Conservation (phyloP, 2,329 filamentous ascomycete genomes). For the Xenosphaeropsis pyriputrescens region DNA sequence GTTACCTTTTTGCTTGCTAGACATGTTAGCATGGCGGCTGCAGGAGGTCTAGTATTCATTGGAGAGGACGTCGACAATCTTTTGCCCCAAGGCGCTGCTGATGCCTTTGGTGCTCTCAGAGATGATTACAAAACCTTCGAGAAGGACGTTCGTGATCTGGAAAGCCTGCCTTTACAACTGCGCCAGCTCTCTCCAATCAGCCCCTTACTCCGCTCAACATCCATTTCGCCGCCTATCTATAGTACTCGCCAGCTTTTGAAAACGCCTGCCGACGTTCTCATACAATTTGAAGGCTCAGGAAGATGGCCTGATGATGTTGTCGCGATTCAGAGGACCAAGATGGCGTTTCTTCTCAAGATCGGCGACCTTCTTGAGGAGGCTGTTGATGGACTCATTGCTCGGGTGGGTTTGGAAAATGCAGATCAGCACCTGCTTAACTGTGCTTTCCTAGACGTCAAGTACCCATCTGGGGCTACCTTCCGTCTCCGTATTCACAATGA, state of each 20-base stretch:
- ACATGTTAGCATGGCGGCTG: conserved; percentile 47
- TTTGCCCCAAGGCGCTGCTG: conserved; percentile 21
- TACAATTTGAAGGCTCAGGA: conserved; percentile 87
- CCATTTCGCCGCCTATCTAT: conserved; percentile 35
- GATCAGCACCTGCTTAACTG: conserved; percentile 56
- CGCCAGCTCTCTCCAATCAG: conserved; percentile 65
- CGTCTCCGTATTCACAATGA: conserved; percentile 82
- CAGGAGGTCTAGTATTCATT: conserved; percentile 21
- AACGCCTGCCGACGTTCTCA: conserved; percentile 58
- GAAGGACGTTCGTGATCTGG: conserved; percentile 59
- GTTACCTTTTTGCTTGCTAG: conserved; percentile 53
- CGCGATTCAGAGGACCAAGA: conserved; percentile 86
- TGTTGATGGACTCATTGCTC: conserved; percentile 45
- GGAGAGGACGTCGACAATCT: conserved; percentile 29
- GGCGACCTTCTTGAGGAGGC: conserved; percentile 47
- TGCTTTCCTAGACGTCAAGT: conserved; percentile 69
- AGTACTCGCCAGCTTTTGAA: conserved; percentile 21
- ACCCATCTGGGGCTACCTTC: conserved; percentile 59
- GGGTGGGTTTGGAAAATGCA: conserved; percentile 70
- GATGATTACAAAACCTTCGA: conserved; percentile 62
- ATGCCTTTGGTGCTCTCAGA: conserved; percentile 53
- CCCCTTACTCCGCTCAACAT: conserved; percentile 60
- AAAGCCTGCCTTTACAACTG: conserved; percentile 77
- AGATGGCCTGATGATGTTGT: conserved; percentile 87
- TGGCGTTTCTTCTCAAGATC: conserved; percentile 66